A percentile compares a stretch with the other conserved stretches of the same genome.
Conservation (phyloP, 345 rosid species). For the Moricandia arvensis region DNA sequence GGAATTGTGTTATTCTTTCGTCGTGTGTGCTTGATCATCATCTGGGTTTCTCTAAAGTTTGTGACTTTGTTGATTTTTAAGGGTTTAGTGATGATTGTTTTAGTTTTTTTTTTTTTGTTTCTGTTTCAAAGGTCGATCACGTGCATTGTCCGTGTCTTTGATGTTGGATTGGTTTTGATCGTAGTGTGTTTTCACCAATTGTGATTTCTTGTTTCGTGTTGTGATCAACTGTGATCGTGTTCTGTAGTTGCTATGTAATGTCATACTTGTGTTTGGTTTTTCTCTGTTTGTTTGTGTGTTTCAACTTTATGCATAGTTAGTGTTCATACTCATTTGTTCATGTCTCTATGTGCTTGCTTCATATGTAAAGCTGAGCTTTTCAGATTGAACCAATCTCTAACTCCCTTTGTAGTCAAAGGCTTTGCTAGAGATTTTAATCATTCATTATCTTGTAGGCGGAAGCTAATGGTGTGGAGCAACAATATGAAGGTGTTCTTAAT, state of each 20-base stretch:
- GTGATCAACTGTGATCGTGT: slow-evolving; percentile 20
- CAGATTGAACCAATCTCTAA: background rate
- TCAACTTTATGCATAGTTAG: too few species aligned
- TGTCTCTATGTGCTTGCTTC: too few species aligned
- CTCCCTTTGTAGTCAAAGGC: background rate
- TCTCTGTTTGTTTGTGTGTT: background rate
- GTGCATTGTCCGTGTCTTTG: background rate
- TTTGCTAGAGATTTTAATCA: background rate
- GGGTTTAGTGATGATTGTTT: background rate
- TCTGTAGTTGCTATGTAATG: slow-evolving; percentile 10
- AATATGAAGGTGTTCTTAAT: slow-evolving; percentile 29
- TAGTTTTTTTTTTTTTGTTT: background rate
- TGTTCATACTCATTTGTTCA: too few species aligned
- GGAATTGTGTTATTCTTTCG: background rate
- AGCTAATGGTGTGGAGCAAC: slow-evolving; percentile 27
- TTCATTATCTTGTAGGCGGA: slow-evolving; percentile 48
- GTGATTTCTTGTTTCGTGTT: background rate
- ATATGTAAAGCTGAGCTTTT: too few species aligned
- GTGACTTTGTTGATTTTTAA: background rate
- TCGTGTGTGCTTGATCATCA: background rate
- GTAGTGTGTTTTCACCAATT: background rate
- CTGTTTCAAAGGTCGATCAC: background rate
- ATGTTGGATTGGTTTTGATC: background rate
- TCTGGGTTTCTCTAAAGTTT: background rate
- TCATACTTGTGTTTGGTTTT: background rate